These are phyloP conservation scores for Xylaria curta DNA, from an alignment of 495 filamentous ascomycete species.

Conservation along the genomic window DNA sequence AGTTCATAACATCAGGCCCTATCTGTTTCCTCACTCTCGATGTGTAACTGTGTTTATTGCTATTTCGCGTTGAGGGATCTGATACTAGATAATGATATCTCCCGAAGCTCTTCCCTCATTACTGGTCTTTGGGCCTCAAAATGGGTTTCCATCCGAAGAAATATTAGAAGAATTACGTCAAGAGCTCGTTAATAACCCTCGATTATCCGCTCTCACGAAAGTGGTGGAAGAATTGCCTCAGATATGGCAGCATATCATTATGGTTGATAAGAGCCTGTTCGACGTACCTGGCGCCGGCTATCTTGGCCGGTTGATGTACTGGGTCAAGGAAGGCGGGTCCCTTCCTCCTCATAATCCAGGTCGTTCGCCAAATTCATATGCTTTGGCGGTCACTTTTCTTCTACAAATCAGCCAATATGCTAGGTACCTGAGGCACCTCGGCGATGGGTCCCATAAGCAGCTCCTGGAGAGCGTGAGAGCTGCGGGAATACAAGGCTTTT, in stretches of 20 bases:
- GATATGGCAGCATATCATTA: too few species aligned
- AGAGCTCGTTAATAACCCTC: constrained; percentile 16
- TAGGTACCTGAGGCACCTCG: constrained; percentile 18
- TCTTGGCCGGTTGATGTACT: constrained; percentile 2
- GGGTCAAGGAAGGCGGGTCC: background rate
- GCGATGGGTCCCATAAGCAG: background rate
- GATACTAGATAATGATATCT: background rate
- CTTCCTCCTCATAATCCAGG: background rate
- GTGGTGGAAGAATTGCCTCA: constrained; percentile 24
- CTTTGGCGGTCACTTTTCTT: constrained; percentile 19
- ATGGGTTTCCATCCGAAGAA: constrained; percentile 16
- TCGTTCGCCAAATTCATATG: background rate
- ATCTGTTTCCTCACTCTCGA: background rate
- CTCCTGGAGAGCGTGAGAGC: background rate
- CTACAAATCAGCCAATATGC: constrained; percentile 26
- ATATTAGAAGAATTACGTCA: constrained; percentile 18
- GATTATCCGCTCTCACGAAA: constrained; percentile 9
- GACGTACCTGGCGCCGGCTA: background rate
- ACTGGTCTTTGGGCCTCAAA: constrained; percentile 29
- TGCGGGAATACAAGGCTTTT: constrained; percentile 45
- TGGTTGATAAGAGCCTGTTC: constrained; percentile 13
- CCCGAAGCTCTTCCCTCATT: constrained; percentile 17
- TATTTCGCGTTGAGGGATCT: background rate
- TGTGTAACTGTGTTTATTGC: background rate
- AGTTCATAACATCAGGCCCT: background rate